Conservation (phyloP, 371 early-diverging fungal species). For the Smittium culicis region DNA sequence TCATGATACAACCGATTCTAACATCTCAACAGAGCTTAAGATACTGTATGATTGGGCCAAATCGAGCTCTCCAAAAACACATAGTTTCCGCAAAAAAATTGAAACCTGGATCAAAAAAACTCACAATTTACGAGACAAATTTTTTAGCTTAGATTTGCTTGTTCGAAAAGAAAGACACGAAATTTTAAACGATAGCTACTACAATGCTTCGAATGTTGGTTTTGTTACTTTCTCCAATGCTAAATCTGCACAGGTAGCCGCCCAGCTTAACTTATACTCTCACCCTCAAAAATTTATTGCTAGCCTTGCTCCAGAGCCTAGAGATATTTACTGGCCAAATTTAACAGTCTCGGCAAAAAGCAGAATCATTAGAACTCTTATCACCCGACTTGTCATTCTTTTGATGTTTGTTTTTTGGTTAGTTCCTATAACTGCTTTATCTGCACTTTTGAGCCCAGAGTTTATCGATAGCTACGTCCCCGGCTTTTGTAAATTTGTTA, state of each 20-base stretch:
- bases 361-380: conserved; percentile 13
- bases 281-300: conserved; percentile 56
- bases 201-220: conserved; percentile 33
- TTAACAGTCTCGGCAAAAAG: conserved; percentile 33
- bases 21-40: conserved; percentile 16
- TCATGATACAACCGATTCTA: conserved; percentile 11
- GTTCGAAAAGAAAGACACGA: conserved; percentile 3
- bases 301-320: conserved; percentile 76
- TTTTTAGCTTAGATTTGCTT: conserved; percentile 2
- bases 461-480: conserved; percentile 22
- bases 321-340: conserved; percentile 80
- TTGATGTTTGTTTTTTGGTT: conserved; percentile 30
- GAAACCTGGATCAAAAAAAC: background rate
- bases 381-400: conserved; percentile 17
- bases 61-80: background rate
- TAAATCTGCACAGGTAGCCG: conserved; percentile 43
- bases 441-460: conserved; percentile 29
- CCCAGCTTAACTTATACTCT: conserved; percentile 44
- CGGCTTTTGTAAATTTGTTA: conserved; percentile 16
- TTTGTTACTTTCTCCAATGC: conserved; percentile 65
- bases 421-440: conserved; percentile 26
- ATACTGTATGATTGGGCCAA: conserved; percentile 23
- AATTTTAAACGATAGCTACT: conserved; percentile 15
- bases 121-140: background rate
- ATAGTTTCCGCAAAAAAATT: background rate